Conservation (phyloP, 139 green algal species). For the Marvania coccoides region DNA sequence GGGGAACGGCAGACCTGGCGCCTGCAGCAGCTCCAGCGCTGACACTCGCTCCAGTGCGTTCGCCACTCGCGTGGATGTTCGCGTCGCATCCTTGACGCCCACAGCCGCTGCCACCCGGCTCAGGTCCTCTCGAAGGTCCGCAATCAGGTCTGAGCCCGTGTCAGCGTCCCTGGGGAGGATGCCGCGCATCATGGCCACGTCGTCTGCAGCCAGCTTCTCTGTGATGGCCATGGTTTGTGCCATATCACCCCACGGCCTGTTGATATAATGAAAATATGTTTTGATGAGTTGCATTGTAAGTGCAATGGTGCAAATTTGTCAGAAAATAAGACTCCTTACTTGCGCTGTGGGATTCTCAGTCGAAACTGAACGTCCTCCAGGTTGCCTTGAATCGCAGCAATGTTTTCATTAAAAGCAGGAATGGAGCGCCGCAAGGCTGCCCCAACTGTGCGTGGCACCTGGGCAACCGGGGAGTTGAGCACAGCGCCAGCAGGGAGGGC, state of each 20-base stretch:
- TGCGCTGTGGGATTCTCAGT: conserved; percentile 76
- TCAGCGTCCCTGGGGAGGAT: conserved; percentile 14
- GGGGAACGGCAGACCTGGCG: conserved; percentile 55
- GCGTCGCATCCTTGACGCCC: conserved; percentile 32
- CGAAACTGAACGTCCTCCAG: conserved; percentile 60
- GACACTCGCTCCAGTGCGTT: conserved; percentile 49
- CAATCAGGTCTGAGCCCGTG: conserved; percentile 6
- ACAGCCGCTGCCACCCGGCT: conserved; percentile 15
- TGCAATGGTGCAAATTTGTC: too few relatives aligned
- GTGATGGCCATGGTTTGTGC: conserved; percentile 28
- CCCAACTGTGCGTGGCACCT: conserved; percentile 52
- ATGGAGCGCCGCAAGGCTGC: conserved; percentile 62
- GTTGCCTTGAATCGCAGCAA: conserved; percentile 40
- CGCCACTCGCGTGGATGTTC: conserved; percentile 21
- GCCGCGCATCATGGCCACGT: conserved; percentile 25
- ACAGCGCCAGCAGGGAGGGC: conserved; percentile 44
- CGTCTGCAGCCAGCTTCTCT: conserved; percentile 6
- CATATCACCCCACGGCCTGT: conserved; percentile 78
- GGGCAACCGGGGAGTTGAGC: conserved; percentile 60
- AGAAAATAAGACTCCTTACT: too few relatives aligned
- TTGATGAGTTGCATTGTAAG: too few relatives aligned
- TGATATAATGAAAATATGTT: conserved; percentile 58
- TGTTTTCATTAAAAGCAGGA: conserved; percentile 68
- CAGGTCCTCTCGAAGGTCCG: conserved; percentile 18
- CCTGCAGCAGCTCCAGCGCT: conserved; percentile 70